These are phyloP conservation scores for Debaryomyces tyrocola DNA, from an alignment of 805 yeast genomes.

Conservation along the genomic window DNA sequence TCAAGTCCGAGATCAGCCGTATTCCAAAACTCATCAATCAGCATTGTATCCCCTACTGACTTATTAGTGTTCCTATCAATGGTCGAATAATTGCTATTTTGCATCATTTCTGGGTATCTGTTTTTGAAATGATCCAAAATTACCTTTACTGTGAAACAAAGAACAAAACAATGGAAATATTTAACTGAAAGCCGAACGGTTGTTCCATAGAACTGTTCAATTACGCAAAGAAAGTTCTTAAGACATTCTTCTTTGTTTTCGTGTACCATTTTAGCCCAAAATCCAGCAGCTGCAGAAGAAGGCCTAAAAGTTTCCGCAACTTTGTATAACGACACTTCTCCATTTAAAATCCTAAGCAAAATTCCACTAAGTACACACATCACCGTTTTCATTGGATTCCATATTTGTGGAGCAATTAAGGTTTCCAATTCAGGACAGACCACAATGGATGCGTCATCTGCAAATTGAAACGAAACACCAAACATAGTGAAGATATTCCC, in stretches of 20 bases:
- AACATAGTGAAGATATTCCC: constrained; percentile 3
- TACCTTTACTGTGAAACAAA: neutral
- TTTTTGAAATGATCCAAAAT: neutral
- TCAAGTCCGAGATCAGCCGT: neutral
- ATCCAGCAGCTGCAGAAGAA: constrained; percentile 2
- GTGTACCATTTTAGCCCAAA: too few species aligned
- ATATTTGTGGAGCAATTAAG: constrained; percentile 5
- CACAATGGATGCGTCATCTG: constrained; percentile 2
- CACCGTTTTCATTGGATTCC: constrained; percentile 2
- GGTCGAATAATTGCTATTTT: neutral
- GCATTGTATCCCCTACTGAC: neutral
- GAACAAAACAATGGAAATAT: neutral
- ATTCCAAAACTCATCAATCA: neutral
- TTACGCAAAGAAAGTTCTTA: neutral
- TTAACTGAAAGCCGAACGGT: neutral
- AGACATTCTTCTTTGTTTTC: too few species aligned
- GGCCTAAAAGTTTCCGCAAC: constrained; percentile 2
- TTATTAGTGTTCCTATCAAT: neutral
- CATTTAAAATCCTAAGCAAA: constrained; percentile 4
- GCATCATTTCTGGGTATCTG: neutral
- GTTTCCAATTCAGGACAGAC: constrained; percentile 7
- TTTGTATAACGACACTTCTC: constrained; percentile 2
- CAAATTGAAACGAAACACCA: constrained; percentile 2
- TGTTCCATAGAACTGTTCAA: neutral
- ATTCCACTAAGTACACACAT: neutral